phyloP scores from a whole-genome alignment of 2,329 filamentous ascomycete species.

The Lasiodiplodia sp. region DNA sequence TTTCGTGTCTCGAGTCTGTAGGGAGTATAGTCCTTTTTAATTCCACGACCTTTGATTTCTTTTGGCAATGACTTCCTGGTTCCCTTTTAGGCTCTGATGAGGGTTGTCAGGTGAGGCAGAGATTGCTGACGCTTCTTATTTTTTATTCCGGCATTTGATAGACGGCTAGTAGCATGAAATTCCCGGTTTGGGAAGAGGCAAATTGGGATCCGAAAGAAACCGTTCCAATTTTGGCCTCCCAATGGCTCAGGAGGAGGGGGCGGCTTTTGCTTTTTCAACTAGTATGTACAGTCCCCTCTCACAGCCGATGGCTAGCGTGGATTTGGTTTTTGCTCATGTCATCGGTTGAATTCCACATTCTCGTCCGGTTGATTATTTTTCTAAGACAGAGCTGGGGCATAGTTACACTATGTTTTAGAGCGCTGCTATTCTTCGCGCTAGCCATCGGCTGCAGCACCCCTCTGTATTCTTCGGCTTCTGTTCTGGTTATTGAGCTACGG shows the following conservation, averaged over 20 bases:
- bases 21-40: slow-evolving; percentile 23
- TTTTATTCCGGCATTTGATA: background rate
- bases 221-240: background rate
- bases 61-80: background rate
- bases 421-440: too few relatives aligned
- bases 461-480: background rate
- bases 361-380: too few relatives aligned
- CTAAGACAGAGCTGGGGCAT: too few relatives aligned
- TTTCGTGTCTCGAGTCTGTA: background rate
- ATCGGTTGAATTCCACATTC: too few relatives aligned
- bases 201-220: background rate
- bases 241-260: background rate
- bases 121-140: background rate
- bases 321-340: too few relatives aligned
- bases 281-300: too few relatives aligned
- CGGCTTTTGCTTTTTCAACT: background rate
- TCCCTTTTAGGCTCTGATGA: background rate
- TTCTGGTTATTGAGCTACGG: too few relatives aligned
- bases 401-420: too few relatives aligned
- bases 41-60: background rate
- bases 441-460: too few relatives aligned
- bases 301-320: too few relatives aligned
- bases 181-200: background rate
- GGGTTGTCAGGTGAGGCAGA: background rate
- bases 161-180: background rate